Evolutionary conservation across 2,329 filamentous ascomycete species (phyloP).

Genomic region (Neofusicoccum laricinum): DNA sequence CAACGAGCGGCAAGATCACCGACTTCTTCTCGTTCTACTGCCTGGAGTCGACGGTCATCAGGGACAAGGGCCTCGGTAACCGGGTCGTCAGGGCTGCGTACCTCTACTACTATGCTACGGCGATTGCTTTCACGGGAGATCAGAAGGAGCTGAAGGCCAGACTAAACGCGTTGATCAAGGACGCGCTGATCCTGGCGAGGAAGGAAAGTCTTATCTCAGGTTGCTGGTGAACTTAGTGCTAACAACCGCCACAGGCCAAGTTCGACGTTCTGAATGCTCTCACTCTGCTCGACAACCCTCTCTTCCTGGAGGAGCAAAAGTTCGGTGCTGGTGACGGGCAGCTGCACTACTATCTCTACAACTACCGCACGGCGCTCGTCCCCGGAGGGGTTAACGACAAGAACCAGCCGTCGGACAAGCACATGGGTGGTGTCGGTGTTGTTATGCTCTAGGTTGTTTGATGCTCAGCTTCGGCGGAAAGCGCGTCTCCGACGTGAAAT

Average conservation of each 20-base stretch:
- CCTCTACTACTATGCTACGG: constrained; percentile 87
- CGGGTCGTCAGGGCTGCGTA: constrained; percentile 84
- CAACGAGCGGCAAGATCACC: constrained; percentile 73
- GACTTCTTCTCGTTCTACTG: constrained; percentile 98
- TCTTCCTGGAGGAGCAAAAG: constrained; percentile 91
- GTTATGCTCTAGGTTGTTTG: constrained; percentile 63
- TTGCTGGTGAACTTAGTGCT: not conserved
- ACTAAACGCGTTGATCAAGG: constrained; percentile 75
- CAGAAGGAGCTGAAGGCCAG: constrained; percentile 68
- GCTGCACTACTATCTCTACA: constrained; percentile 96
- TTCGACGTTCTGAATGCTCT: constrained; percentile 98
- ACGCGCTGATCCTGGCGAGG: constrained; percentile 86
- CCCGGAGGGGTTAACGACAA: constrained; percentile 77
- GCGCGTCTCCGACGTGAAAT: too few species aligned
- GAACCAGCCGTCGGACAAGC: constrained; percentile 73
- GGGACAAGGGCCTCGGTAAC: constrained; percentile 64
- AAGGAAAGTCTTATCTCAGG: constrained; percentile 45
- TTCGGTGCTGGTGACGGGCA: constrained; percentile 94
- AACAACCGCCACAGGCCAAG: constrained; percentile 48
- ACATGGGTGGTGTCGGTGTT: constrained; percentile 82
- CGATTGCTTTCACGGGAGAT: constrained; percentile 2
- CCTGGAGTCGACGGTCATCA: constrained; percentile 89
- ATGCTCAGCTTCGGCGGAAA: not conserved
- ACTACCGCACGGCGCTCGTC: constrained; percentile 87
- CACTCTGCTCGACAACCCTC: constrained; percentile 86